Evolutionary conservation across 768 basidiomycete genomes (phyloP), one percentile per base, ranked within the genome.

Genomic region (Russula dissimulans): DNA sequence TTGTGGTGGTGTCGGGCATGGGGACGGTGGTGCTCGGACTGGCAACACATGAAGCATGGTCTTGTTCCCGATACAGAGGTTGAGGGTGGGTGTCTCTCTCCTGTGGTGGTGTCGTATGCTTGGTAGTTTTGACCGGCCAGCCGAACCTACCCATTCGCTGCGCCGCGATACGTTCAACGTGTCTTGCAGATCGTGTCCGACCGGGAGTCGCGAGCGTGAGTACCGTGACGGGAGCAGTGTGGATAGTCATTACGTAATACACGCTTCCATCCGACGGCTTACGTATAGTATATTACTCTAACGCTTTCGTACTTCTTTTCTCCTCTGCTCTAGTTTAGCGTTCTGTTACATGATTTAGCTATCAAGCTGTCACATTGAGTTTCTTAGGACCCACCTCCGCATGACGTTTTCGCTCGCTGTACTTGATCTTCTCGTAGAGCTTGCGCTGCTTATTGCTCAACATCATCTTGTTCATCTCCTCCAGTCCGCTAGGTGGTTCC

Each of bases 401-500:
- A 14, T 78, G 78, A 61, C 85, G 85, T 74, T 86, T 89, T 71
- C 81, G 79, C 70, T 95, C 81, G 65, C 86, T 85, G 70, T 89
- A 83, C 75, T 93, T 91, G 83, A 97, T 89, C 75, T 88, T 88
- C 73, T 93, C 91, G 71, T 95, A 95, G 67, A 97, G 73, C 74
- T 95, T 95, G 67, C 85, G 82, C 72, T 95, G 88, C 76, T 89
- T 92, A 73, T 91, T 93, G 77, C 91, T 95, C 86, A 97, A 86
- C 83, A 97, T 80, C 86, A 97, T 95, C 80, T 95, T 95, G 74
- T 90, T 87, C 88, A 95, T 91, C 70, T 95, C 89, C 67, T 84
- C 78, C 70, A 93, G 91, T 18, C 67, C 67, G 26, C 68, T 67
- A 46, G 55, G 62, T 51, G 66, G 69, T 18, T 66, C 67, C 48